Evolutionary conservation across 129 eudicot species (phyloP), one percentile per base, ranked within the genome.

Genomic region (Mikania micrantha): DNA sequence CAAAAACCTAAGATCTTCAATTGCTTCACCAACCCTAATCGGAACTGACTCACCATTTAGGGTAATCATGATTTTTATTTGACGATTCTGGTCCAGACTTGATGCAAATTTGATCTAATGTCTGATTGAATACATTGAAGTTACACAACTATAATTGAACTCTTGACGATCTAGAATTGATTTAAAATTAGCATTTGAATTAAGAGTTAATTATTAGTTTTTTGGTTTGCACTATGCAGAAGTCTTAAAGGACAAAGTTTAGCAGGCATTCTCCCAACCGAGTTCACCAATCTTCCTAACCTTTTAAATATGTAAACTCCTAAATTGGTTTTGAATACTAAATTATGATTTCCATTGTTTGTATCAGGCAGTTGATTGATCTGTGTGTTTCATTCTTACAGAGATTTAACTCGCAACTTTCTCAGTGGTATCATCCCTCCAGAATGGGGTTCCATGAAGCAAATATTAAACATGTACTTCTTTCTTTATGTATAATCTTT

Each of bases 361-460:
- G 13, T 66, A 8, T 31, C 21, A 24, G 4, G 9, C 3, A 7
- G 24, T 22, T 60, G 13, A 67, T 4, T 32, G 13, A 67, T 4
- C 22, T n/a, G 28, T 72, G 77, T 48, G n/a, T 54, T 25, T 38
- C 21, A 5, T 68, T 29, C 65, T 9, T 66, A 47, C 85, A 89
- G 96, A 44, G 94, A 89, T 47, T 79, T 89, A 10, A 48, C 74
- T 12, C 73, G 85, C 63, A 89, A 89, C 79, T 86, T 70, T 76
- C 80, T 89, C 24, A 79, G 64, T 62, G 94, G 96, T 41, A 74
- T 78, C 17, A 79, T 89, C 53, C 96, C 94, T 40, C 76, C 49
- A 60, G 81, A 70, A 85, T 84, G 91, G 85, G 89, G 88, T 56
- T 81, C 91, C 77, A 81, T 81, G 83, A 61, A 70, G 7, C 85